Conservation (phyloP, 1,284 basidiomycete genomes). For the Cystobasidium sp. region DNA sequence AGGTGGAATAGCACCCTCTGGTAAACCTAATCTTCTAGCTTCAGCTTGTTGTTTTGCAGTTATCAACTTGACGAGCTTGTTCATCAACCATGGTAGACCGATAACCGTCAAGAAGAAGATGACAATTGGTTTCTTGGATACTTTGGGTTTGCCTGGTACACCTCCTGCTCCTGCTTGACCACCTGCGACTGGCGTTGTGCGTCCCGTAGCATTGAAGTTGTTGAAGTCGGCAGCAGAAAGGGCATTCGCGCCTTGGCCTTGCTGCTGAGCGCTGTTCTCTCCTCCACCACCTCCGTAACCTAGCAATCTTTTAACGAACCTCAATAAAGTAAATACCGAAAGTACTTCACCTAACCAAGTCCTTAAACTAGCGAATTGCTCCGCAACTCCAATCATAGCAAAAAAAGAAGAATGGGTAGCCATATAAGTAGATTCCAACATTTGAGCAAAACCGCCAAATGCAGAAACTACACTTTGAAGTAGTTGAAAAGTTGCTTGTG, state of each 20-base stretch:
- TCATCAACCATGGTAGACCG: slow-evolving; percentile 93
- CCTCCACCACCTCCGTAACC: slow-evolving; percentile 60
- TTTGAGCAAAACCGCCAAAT: slow-evolving; percentile 93
- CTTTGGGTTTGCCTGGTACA: slow-evolving; percentile 58
- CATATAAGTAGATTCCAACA: slow-evolving; percentile 98
- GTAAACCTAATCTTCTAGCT: slow-evolving; percentile 55
- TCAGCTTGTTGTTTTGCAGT: slow-evolving; percentile 65
- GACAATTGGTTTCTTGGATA: slow-evolving; percentile 79
- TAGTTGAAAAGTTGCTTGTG: slow-evolving; percentile 69
- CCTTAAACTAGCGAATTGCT: slow-evolving; percentile 89
- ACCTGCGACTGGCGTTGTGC: slow-evolving; percentile 15
- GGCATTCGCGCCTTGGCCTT: slow-evolving; percentile 47
- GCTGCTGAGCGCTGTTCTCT: slow-evolving; percentile 57
- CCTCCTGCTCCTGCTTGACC: background rate
- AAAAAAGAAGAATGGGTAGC: slow-evolving; percentile 98
- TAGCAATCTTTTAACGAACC: slow-evolving; percentile 71
- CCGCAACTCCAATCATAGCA: slow-evolving; percentile 96
- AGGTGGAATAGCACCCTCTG: slow-evolving; percentile 47
- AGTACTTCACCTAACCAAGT: slow-evolving; percentile 93
- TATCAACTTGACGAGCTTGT: slow-evolving; percentile 80
- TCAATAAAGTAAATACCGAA: slow-evolving; percentile 83
- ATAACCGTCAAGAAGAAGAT: slow-evolving; percentile 95
- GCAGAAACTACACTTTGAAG: slow-evolving; percentile 94
- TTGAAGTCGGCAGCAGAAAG: slow-evolving; percentile 49
- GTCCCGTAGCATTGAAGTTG: slow-evolving; percentile 37